Conservation (phyloP, 768 basidiomycete species). For the Russula dissimulans region DNA sequence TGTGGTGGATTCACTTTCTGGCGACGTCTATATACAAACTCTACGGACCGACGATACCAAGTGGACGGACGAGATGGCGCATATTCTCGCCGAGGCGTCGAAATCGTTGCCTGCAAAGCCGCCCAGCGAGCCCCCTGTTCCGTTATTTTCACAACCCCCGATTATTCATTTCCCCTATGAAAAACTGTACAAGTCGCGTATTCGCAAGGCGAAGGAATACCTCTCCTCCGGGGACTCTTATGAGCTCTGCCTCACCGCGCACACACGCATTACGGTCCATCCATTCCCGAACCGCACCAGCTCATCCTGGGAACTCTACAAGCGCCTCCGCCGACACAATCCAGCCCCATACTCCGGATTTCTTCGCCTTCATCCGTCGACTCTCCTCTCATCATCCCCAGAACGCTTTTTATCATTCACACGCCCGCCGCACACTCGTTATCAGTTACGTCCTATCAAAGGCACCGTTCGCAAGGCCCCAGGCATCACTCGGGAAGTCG, state of each 20-base stretch:
- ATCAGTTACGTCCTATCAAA: constrained; percentile 90
- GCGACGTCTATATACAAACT: constrained; percentile 54
- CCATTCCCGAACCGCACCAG: constrained; percentile 22
- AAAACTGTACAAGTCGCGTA: constrained; percentile 53
- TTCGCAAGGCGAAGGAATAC: constrained; percentile 60
- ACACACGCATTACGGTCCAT: constrained; percentile 44
- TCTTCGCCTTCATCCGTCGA: constrained; percentile 65
- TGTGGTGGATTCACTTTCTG: constrained; percentile 48
- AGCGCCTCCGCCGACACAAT: constrained; percentile 60
- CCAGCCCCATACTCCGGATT: constrained; percentile 87
- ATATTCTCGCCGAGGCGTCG: constrained; percentile 25
- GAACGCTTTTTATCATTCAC: constrained; percentile 83
- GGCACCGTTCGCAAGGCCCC: constrained; percentile 76
- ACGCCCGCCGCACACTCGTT: constrained; percentile 51
- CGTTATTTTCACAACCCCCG: constrained; percentile 15
- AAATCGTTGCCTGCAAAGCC: neutral
- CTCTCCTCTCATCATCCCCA: constrained; percentile 79
- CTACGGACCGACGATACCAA: constrained; percentile 44
- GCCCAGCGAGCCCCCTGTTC: neutral
- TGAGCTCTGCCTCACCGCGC: constrained; percentile 84
- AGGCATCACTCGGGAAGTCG: constrained; percentile 50
- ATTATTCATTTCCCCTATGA: constrained; percentile 48
- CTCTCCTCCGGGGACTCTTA: constrained; percentile 84
- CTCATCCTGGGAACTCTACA: constrained; percentile 70
- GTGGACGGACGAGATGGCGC: constrained; percentile 48